A percentile compares a stretch with the other conserved stretches of the same genome.
Conservation (phyloP, 2,329 filamentous ascomycete genomes). For the Orbilia brochopaga region DNA sequence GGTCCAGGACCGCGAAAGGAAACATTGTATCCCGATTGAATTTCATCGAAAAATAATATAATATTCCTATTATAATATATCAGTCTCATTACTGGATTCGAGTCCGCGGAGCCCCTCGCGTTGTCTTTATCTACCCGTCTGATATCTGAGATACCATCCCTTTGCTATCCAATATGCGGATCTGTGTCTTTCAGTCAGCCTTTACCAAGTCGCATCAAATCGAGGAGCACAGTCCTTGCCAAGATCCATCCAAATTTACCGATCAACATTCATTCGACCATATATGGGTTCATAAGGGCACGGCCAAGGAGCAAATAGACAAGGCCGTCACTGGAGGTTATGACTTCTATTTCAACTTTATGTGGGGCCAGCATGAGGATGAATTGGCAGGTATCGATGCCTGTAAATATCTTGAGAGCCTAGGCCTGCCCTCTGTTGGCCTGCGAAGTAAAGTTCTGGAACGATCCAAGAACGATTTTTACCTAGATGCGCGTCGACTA, state of each 20-base stretch:
- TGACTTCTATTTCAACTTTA: constrained; percentile 24
- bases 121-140: too few species aligned
- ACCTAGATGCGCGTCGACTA: constrained; percentile 12
- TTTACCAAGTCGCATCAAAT: constrained; percentile 7
- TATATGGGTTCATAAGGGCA: constrained; percentile 15
- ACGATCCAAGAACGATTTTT: constrained; percentile 18
- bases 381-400: constrained; percentile 17
- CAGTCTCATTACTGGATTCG: too few species aligned
- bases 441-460: constrained; percentile 10
- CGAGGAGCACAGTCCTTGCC: constrained; percentile 5
- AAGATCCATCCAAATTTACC: constrained; percentile 19
- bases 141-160: too few species aligned
- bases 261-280: constrained; percentile 21
- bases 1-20: too few species aligned
- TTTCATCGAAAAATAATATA: too few species aligned
- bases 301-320: constrained; percentile 25
- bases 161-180: constrained; percentile 9
- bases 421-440: constrained; percentile 16
- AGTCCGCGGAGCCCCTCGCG: too few species aligned
- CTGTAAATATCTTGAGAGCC: constrained; percentile 23
- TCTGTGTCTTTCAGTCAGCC: constrained; percentile 20
- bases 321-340: constrained; percentile 7
- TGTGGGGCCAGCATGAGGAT: constrained; percentile 30
- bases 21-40: too few species aligned
- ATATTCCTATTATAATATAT: too few species aligned